These are phyloP conservation scores for Penicillium cosmopolitanum DNA, from an alignment of 495 filamentous ascomycete genomes.

Conservation along the genomic window DNA sequence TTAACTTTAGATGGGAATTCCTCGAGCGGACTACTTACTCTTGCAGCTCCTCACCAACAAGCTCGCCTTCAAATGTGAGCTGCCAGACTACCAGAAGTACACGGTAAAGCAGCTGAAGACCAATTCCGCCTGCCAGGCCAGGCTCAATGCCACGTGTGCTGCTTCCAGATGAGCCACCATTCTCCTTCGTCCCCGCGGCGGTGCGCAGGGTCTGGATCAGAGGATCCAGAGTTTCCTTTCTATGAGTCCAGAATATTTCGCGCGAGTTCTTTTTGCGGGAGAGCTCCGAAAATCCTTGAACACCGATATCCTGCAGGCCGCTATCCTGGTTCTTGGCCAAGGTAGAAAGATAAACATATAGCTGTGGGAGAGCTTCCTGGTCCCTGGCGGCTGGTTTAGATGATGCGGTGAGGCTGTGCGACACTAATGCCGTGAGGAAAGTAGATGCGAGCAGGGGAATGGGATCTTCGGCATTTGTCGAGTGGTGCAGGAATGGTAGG, in stretches of 20 bases:
- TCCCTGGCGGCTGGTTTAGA: conserved; percentile 60
- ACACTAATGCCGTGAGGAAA: conserved; percentile 81
- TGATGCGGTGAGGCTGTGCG: conserved; percentile 62
- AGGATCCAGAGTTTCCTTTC: conserved; percentile 79
- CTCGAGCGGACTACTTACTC: conserved; percentile 56
- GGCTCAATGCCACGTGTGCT: conserved; percentile 65
- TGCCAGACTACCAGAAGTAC: conserved; percentile 94
- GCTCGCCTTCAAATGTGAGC: conserved; percentile 84
- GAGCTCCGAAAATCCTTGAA: conserved; percentile 88
- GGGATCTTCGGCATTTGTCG: conserved; percentile 78
- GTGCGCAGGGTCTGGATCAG: conserved; percentile 80
- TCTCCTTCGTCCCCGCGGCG: conserved; percentile 74
- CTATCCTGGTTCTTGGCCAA: conserved; percentile 78
- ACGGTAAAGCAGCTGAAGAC: conserved; percentile 92
- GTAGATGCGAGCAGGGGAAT: conserved; percentile 89
- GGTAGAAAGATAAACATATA: conserved; percentile 85
- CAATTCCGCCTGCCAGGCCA: conserved; percentile 77
- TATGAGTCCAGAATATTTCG: conserved; percentile 83
- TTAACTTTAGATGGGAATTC: background rate
- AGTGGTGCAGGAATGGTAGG: conserved; percentile 80
- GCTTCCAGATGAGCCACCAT: conserved; percentile 69
- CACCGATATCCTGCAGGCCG: conserved; percentile 92
- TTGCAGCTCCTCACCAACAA: conserved; percentile 85
- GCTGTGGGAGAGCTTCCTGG: conserved; percentile 78
- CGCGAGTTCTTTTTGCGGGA: conserved; percentile 75